Base-by-base conservation (phyloP, 2,329 filamentous ascomycete genomes). In the Colletotrichum tabaci region DNA sequence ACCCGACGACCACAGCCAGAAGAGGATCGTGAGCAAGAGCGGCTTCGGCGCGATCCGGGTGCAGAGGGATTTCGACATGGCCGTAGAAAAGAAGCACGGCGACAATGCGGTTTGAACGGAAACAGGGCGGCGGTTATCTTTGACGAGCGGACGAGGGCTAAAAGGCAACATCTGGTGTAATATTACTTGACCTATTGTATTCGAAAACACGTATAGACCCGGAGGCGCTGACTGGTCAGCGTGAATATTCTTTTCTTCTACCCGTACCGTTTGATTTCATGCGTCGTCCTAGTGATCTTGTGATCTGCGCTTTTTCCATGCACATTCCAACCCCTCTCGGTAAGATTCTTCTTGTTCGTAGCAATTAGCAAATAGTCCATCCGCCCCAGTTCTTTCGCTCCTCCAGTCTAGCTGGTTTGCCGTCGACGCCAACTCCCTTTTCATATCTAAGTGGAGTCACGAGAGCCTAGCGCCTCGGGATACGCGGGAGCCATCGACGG, bases 1-100 rank as follows among this genome's bases (percentile, higher is more conserved):
- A 30, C 65, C 68, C 3, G 68, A 71, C 12, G 68, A 71, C 13
- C 58, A 71, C 47, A 71, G 65, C 18, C 68, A 71, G 35, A 71
- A 71, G 40, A 55, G 61, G 4, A 71, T 71, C 3, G 46, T 71
- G 7, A 47, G 10, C 18, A 63, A 55, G 53, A 18, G 21, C 18
- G 68, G 68, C 6, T 50, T 71, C 26, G 68, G 68, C 15, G 65
- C 65, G 2, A 71, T 71, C 44, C 52, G 65, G 12, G 68, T 71
- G 3, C 68, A 71, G 4, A 55, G 66, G 12, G 46, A 71, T 21
- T 71, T 71, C 35, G 58, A 26, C 2, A 68, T 71, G 68, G 65
- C 58, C 40, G 65, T 71, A 13, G 68, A 71, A 40, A 68, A 68
- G 46, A 64, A 68, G 21, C 26, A 21, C 1, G 52, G 53, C 15